A percentile compares a stretch with the other conserved stretches of the same genome.
These are phyloP conservation scores for Panus rudis DNA, from an alignment of 768 basidiomycete genomes.

Conservation along the genomic window DNA sequence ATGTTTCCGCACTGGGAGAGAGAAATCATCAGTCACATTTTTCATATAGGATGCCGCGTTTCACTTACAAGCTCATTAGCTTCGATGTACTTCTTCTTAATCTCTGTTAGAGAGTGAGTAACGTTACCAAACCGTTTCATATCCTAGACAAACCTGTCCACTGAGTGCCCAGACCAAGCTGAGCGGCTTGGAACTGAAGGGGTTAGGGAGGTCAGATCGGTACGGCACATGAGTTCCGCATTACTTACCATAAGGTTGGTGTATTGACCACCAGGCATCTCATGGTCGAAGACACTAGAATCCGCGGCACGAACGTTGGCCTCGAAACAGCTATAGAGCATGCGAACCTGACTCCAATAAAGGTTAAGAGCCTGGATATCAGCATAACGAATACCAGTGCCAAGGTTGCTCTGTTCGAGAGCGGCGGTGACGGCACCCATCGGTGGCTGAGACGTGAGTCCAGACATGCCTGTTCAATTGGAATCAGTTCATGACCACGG, in stretches of 20 bases:
- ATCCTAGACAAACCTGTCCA: constrained; percentile 61
- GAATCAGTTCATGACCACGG: not conserved
- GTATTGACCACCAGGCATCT: constrained; percentile 98
- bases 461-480: constrained; percentile 78
- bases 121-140: not conserved
- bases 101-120: constrained; percentile 42
- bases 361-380: constrained; percentile 96
- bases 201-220: constrained; percentile 12
- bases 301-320: constrained; percentile 96
- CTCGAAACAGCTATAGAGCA: constrained; percentile 95
- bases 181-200: constrained; percentile 91
- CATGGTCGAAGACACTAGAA: constrained; percentile 97
- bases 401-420: constrained; percentile 87
- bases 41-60: constrained; percentile 1
- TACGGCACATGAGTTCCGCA: constrained; percentile 12
- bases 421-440: constrained; percentile 98
- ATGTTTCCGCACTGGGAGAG: constrained; percentile 81
- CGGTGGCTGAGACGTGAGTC: constrained; percentile 94
- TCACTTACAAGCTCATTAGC: constrained; percentile 85
- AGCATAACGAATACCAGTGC: constrained; percentile 93
- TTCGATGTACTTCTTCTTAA: constrained; percentile 98
- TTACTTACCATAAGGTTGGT: constrained; percentile 83
- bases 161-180: constrained; percentile 93
- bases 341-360: constrained; percentile 97
- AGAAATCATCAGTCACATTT: not conserved